These are phyloP conservation scores for Pyrenula massariospora DNA, from an alignment of 495 filamentous ascomycete genomes.

Conservation along the genomic window DNA sequence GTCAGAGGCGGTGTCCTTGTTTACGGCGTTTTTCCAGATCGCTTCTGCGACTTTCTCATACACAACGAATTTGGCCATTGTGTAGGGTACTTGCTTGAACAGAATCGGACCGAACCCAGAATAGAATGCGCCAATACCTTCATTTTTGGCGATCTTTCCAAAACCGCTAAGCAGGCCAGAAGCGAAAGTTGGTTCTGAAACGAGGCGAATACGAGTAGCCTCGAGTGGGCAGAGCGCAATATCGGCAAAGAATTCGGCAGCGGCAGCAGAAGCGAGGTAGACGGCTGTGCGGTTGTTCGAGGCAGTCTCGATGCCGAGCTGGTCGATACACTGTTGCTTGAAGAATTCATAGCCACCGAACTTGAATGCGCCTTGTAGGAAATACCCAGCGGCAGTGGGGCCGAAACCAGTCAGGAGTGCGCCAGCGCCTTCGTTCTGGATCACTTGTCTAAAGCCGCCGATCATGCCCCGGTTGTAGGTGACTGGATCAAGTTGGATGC, in stretches of 20 bases:
- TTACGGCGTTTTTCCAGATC: conserved; percentile 49
- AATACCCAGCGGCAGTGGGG: conserved; percentile 83
- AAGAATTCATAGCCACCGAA: conserved; percentile 94
- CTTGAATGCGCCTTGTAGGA: conserved; percentile 91
- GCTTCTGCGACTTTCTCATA: conserved; percentile 92
- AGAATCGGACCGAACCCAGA: conserved; percentile 87
- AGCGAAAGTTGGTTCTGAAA: conserved; percentile 81
- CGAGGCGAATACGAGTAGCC: conserved; percentile 90
- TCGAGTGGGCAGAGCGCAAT: conserved; percentile 90
- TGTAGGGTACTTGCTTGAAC: conserved; percentile 98
- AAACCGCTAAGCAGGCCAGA: conserved; percentile 72
- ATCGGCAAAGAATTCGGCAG: conserved; percentile 87
- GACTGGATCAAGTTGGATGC: conserved; percentile 83
- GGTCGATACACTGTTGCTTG: conserved; percentile 86
- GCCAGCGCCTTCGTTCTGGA: conserved; percentile 74
- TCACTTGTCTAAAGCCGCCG: conserved; percentile 75
- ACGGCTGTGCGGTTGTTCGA: conserved; percentile 77
- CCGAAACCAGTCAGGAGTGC: conserved; percentile 81
- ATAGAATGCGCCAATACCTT: conserved; percentile 86
- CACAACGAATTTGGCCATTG: conserved; percentile 99
- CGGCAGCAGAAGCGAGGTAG: conserved; percentile 75
- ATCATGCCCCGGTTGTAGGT: conserved; percentile 87
- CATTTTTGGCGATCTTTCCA: conserved; percentile 70
- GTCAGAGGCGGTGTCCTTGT: conserved; percentile 68
- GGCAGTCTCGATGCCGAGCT: conserved; percentile 67